Evolutionary conservation across 208 protist genomes (phyloP).

Genomic region (Entamoeba dispar): DNA sequence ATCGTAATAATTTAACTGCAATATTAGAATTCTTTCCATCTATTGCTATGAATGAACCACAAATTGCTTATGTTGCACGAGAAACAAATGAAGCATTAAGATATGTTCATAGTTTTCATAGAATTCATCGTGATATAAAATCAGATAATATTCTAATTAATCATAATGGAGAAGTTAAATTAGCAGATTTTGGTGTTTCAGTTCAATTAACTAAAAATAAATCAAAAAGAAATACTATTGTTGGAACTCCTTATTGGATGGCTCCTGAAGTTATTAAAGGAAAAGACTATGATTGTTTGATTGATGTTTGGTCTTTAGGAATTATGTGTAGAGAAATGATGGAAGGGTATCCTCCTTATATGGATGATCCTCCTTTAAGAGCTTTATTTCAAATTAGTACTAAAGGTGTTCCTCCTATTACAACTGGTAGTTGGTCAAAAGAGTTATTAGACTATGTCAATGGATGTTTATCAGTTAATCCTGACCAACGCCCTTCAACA

Average conservation of each 20-base stretch:
- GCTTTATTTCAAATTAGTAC: background rate
- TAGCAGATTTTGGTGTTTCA: constrained; percentile 22
- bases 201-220: background rate
- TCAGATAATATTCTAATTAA: constrained; percentile 11
- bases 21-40: background rate
- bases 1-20: background rate
- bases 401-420: constrained; percentile 8
- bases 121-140: constrained; percentile 20
- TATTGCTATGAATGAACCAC: background rate
- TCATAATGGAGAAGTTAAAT: constrained; percentile 5
- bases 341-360: constrained; percentile 10
- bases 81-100: background rate
- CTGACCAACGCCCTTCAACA: constrained; percentile 1
- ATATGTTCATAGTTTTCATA: constrained; percentile 3
- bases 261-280: constrained; percentile 15
- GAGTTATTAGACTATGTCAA: constrained; percentile 7
- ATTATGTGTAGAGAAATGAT: background rate
- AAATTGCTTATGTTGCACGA: background rate
- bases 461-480: constrained; percentile 13
- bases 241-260: constrained; percentile 19
- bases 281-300: background rate
- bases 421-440: background rate
- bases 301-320: background rate
- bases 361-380: background rate
- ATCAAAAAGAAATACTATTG: constrained; percentile 6